Conservation (phyloP, 768 basidiomycete genomes). For the Naganishia friedmannii region DNA sequence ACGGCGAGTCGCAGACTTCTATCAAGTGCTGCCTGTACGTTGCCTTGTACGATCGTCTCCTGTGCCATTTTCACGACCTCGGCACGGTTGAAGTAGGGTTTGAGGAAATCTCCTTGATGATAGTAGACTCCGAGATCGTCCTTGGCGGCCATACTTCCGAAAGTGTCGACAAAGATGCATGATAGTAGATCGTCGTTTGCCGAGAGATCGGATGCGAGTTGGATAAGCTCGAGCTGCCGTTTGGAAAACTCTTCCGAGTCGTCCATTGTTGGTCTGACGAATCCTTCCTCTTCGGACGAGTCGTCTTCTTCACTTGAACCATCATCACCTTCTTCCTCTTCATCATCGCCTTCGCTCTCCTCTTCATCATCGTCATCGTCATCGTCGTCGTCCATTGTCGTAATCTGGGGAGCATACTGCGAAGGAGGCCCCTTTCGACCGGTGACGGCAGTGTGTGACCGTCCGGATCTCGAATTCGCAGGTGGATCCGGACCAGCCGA, state of each 20-base stretch:
- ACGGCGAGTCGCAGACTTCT: constrained; percentile 36
- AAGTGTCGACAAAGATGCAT: constrained; percentile 49
- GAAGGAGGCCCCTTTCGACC: constrained; percentile 9
- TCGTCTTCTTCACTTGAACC: background rate
- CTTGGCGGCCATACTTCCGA: constrained; percentile 44
- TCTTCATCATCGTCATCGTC: constrained; percentile 3
- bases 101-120: constrained; percentile 46
- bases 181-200: constrained; percentile 49
- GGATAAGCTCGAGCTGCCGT: constrained; percentile 14
- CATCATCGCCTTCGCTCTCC: background rate
- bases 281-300: constrained; percentile 2
- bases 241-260: constrained; percentile 3
- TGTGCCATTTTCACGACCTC: constrained; percentile 44
- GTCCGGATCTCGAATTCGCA: background rate
- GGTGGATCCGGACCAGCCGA: background rate
- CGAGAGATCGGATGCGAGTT: constrained; percentile 12
- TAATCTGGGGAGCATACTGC: background rate
- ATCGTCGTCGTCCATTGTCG: background rate
- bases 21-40: constrained; percentile 22
- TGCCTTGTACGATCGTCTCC: constrained; percentile 37
- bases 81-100: constrained; percentile 43
- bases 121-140: constrained; percentile 48
- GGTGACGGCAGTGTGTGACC: background rate
- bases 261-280: background rate
- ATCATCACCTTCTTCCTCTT: background rate